These are phyloP conservation scores for Dactylonectria estremocensis DNA, from an alignment of 2,329 filamentous ascomycete species.

Conservation along the genomic window DNA sequence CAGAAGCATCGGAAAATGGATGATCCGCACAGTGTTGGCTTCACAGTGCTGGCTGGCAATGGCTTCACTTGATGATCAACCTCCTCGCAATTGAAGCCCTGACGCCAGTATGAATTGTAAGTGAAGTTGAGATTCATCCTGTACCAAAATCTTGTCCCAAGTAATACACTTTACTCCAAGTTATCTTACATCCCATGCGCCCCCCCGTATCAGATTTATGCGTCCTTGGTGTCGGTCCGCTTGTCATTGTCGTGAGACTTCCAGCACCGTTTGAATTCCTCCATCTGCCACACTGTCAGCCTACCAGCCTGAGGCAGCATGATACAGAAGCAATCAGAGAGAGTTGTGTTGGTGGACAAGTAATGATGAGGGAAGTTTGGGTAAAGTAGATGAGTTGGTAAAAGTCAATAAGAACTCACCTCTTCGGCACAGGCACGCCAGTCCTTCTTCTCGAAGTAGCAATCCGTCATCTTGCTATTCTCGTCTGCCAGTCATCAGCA, in stretches of 20 bases:
- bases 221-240: constrained; percentile 84
- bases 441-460: constrained; percentile 96
- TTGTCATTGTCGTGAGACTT: constrained; percentile 89
- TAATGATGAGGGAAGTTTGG: not conserved
- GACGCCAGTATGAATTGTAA: not conserved
- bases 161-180: not conserved
- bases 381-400: too few species aligned
- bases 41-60: not conserved
- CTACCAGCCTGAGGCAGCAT: not conserved
- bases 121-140: constrained; percentile 8
- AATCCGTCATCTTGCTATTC: constrained; percentile 92
- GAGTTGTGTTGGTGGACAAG: too few species aligned
- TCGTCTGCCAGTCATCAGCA: constrained; percentile 72
- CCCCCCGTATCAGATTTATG: constrained; percentile 45
- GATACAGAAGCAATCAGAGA: not conserved
- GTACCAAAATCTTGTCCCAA: not conserved
- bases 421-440: constrained; percentile 92
- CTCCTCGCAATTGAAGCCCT: not conserved
- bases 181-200: not conserved
- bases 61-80: not conserved
- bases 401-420: constrained; percentile 69
- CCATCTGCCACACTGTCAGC: constrained; percentile 75
- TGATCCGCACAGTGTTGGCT: not conserved
- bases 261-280: constrained; percentile 91
- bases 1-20: not conserved